These are phyloP conservation scores for Dendrocalamus sinicus DNA, from an alignment of 176 grass and related monocot species.

Conservation along the genomic window DNA sequence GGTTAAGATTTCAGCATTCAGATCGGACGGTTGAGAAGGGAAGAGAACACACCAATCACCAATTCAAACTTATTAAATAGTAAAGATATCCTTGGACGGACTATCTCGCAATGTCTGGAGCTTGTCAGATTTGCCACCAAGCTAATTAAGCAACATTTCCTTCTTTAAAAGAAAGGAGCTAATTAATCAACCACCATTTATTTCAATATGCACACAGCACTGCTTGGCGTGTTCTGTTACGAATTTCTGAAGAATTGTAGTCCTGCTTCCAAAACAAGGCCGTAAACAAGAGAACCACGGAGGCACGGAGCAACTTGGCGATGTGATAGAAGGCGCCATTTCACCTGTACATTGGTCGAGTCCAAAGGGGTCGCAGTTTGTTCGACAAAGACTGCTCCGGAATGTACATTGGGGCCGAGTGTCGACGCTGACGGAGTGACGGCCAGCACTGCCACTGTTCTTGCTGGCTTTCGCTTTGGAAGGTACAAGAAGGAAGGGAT, in stretches of 20 bases:
- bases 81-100: background rate
- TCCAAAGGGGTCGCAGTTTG: background rate
- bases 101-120: background rate
- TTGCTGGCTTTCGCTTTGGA: too few relatives aligned
- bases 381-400: background rate
- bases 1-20: too few relatives aligned
- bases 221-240: background rate
- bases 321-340: background rate
- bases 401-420: background rate
- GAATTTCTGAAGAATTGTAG: background rate
- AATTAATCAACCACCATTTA: background rate
- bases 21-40: too few relatives aligned
- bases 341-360: background rate
- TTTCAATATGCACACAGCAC: background rate
- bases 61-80: too few relatives aligned
- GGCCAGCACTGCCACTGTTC: background rate
- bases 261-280: background rate
- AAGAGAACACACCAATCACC: too few relatives aligned
- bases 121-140: background rate
- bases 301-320: background rate
- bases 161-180: too few relatives aligned
- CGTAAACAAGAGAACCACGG: background rate
- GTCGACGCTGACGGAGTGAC: background rate
- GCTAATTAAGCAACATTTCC: too few relatives aligned
- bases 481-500: background rate